phyloP scores from a whole-genome alignment of 1,139 yeast species.

The Suhomyces coccinellae region DNA sequence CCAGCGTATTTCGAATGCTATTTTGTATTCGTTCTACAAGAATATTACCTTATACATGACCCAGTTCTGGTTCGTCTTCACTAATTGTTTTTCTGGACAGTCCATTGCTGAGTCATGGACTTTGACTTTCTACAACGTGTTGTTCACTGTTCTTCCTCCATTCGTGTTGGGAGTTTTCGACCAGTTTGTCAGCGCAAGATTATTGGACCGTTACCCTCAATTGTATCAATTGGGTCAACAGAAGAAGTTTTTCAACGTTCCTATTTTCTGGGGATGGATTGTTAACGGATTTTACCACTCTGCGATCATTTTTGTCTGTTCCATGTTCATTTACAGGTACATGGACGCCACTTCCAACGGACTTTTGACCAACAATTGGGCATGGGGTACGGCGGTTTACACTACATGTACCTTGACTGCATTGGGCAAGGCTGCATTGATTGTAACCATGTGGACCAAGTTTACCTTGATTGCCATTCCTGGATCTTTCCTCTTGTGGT shows the following conservation, averaged over 20 bases:
- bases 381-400: constrained; percentile 90
- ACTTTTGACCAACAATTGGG: constrained; percentile 83
- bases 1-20: constrained; percentile 89
- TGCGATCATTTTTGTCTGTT: constrained; percentile 75
- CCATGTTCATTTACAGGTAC: constrained; percentile 64
- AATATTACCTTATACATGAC: constrained; percentile 95
- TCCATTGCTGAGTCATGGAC: constrained; percentile 98
- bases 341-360: constrained; percentile 73
- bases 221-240: constrained; percentile 87
- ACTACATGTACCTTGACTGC: constrained; percentile 89
- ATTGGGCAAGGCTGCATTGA: constrained; percentile 90
- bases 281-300: constrained; percentile 94
- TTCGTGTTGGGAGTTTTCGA: constrained; percentile 95
- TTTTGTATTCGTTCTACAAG: constrained; percentile 91
- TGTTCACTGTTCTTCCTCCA: constrained; percentile 94
- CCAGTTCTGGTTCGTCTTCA: constrained; percentile 96
- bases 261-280: constrained; percentile 97
- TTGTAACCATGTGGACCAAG: constrained; percentile 94
- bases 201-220: constrained; percentile 89
- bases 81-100: constrained; percentile 92
- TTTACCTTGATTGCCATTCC: constrained; percentile 91
- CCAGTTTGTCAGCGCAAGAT: constrained; percentile 89
- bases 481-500: constrained; percentile 86
- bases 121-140: constrained; percentile 90
- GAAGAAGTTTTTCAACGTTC: constrained; percentile 84